A percentile compares a stretch with the other conserved stretches of the same genome.
Evolutionary conservation across 495 filamentous ascomycete species (phyloP).

Genomic region (Xylaria venustula): DNA sequence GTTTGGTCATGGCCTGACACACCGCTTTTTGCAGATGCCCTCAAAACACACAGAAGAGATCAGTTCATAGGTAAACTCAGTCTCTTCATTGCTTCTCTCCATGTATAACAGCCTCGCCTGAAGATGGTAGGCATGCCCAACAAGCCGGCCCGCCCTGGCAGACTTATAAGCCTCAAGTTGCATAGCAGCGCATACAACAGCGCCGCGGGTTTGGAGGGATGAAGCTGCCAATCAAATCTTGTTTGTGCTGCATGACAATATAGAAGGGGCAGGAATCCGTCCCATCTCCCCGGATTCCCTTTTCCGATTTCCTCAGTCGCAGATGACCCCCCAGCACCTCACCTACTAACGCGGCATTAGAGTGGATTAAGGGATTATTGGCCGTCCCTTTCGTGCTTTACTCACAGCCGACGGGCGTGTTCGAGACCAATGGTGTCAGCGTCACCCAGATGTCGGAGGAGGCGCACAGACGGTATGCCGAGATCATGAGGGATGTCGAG

Average conservation of each 20-base stretch:
- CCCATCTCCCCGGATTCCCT: constrained; percentile 6
- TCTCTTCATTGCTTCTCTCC: background rate
- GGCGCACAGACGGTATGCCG: constrained; percentile 80
- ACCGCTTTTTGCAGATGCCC: constrained; percentile 60
- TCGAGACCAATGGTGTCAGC: constrained; percentile 58
- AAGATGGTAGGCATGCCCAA: background rate
- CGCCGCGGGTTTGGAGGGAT: background rate
- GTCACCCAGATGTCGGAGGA: constrained; percentile 62
- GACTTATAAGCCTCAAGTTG: background rate
- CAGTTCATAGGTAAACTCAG: constrained; percentile 65
- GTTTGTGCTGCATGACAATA: background rate
- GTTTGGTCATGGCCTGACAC: constrained; percentile 16
- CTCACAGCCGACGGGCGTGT: constrained; percentile 85
- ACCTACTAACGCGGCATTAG: constrained; percentile 28
- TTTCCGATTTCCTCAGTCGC: background rate
- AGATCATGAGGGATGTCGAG: constrained; percentile 95
- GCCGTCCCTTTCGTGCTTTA: constrained; percentile 97
- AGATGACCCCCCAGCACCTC: constrained; percentile 7
- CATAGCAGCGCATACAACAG: background rate
- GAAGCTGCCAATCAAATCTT: background rate
- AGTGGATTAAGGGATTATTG: constrained; percentile 77
- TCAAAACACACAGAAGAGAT: constrained; percentile 85
- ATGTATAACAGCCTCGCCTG: background rate
- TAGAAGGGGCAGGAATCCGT: background rate
- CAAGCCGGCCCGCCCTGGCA: background rate